phyloP scores from a whole-genome alignment of 192 early-diverging fungal genomes.

The Coemansia brasiliensis region DNA sequence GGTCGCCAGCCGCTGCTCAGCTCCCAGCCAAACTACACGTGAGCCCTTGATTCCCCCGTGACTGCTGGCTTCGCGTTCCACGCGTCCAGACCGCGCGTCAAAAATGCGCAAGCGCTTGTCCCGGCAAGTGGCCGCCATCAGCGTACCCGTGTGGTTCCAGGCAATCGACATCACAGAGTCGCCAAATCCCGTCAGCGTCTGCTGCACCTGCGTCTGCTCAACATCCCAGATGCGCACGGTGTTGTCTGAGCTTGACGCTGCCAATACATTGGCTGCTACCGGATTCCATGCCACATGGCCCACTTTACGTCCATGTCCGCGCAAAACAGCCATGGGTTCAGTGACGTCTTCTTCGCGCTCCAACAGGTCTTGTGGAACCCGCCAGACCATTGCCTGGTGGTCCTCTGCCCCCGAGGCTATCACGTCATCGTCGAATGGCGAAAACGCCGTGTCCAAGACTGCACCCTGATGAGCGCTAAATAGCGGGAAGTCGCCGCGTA shows the following conservation, averaged over 20 bases:
- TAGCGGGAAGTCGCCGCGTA: conserved; percentile 84
- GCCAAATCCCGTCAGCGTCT: conserved; percentile 79
- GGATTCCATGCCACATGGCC: conserved; percentile 99
- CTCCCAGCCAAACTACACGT: conserved; percentile 88
- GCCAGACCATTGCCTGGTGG: conserved; percentile 93
- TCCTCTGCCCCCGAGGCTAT: conserved; percentile 87
- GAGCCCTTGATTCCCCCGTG: conserved; percentile 98
- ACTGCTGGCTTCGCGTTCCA: conserved; percentile 74
- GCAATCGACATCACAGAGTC: conserved; percentile 91
- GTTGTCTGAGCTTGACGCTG: conserved; percentile 84
- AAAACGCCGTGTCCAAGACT: conserved; percentile 96
- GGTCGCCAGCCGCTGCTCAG: conserved; percentile 74
- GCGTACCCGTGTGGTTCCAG: conserved; percentile 85
- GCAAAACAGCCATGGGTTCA: conserved; percentile 76
- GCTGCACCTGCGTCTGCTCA: conserved; percentile 69
- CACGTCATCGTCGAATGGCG: conserved; percentile 97
- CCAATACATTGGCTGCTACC: conserved; percentile 88
- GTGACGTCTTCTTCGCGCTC: conserved; percentile 72
- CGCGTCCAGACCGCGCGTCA: conserved; percentile 83
- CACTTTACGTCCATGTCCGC: conserved; percentile 89
- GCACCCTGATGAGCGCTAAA: conserved; percentile 90
- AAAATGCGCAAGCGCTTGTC: conserved; percentile 96
- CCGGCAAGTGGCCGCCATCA: conserved; percentile 88
- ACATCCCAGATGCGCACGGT: conserved; percentile 96
- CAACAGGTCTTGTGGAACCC: conserved; percentile 77